Evolutionary conservation across 2,329 filamentous ascomycete species (phyloP).

Genomic region (Paecilomyces sp.): DNA sequence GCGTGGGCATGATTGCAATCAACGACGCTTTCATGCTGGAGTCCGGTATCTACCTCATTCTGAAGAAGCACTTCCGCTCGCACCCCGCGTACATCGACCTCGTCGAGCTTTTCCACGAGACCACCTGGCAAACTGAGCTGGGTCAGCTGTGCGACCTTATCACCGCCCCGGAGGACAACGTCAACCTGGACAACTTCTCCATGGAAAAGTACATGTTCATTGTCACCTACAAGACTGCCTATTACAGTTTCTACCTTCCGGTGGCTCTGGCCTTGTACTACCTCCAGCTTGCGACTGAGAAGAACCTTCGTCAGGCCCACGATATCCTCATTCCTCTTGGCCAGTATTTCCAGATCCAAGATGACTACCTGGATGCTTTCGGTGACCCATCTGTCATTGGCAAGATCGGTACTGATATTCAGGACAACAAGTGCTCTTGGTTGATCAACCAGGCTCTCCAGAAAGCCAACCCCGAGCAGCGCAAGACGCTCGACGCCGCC

Average conservation of each 20-base stretch:
- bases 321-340: constrained; percentile 94
- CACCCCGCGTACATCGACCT: constrained; percentile 87
- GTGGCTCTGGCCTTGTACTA: constrained; percentile 85
- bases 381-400: constrained; percentile 87
- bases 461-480: constrained; percentile 74
- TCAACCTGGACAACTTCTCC: constrained; percentile 92
- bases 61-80: constrained; percentile 87
- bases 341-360: constrained; percentile 98
- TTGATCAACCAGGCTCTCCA: constrained; percentile 89
- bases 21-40: constrained; percentile 98
- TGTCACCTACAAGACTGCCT: constrained; percentile 98
- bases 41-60: constrained; percentile 76
- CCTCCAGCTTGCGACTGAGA: constrained; percentile 72
- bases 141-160: constrained; percentile 92
- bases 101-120: constrained; percentile 93
- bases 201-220: constrained; percentile 96
- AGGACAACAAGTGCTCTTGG: constrained; percentile 99
- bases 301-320: constrained; percentile 83
- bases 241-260: constrained; percentile 98
- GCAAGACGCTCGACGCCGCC: constrained; percentile 79
- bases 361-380: constrained; percentile 98
- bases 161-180: constrained; percentile 87
- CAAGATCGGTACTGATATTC: constrained; percentile 98
- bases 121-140: constrained; percentile 87
- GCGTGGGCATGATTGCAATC: constrained; percentile 93